phyloP scores from a whole-genome alignment of 2,329 filamentous ascomycete genomes.

The Ophiostoma himal-ulmi region DNA sequence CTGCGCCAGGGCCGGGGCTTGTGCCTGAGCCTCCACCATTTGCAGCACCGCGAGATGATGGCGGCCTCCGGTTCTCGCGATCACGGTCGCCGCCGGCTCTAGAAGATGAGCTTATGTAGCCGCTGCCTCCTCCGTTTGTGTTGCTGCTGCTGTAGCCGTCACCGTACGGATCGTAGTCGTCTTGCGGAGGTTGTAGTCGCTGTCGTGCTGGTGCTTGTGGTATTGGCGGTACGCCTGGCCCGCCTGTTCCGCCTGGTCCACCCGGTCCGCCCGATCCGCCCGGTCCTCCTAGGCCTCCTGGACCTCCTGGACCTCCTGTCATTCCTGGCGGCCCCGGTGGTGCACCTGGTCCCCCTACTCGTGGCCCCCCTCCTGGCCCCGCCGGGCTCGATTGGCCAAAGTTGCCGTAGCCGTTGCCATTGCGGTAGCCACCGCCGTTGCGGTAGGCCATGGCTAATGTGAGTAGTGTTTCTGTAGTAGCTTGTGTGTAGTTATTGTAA shows the following conservation, averaged over 20 bases:
- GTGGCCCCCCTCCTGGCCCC: slow-evolving; percentile 4
- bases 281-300: background rate
- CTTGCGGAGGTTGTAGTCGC: slow-evolving; percentile 29
- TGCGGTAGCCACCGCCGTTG: slow-evolving; percentile 44
- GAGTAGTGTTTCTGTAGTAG: background rate
- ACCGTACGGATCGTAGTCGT: slow-evolving; percentile 48
- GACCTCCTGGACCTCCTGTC: background rate
- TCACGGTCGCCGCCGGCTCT: slow-evolving; percentile 9
- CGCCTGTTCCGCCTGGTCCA: slow-evolving; percentile 17
- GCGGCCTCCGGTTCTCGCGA: slow-evolving; percentile 15
- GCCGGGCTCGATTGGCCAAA: slow-evolving; percentile 32
- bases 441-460: slow-evolving; percentile 44
- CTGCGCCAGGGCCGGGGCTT: background rate
- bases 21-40: background rate
- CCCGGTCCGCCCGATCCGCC: slow-evolving; percentile 18
- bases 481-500: background rate
- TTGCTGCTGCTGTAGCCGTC: slow-evolving; percentile 41
- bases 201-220: slow-evolving; percentile 12
- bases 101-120: slow-evolving; percentile 24
- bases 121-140: slow-evolving; percentile 35
- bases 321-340: slow-evolving; percentile 21
- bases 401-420: slow-evolving; percentile 41
- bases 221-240: slow-evolving; percentile 2
- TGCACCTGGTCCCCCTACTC: slow-evolving; percentile 17
- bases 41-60: slow-evolving; percentile 28